Base-by-base conservation (phyloP, 2,329 filamentous ascomycete species). In the Diplodia seriata region DNA sequence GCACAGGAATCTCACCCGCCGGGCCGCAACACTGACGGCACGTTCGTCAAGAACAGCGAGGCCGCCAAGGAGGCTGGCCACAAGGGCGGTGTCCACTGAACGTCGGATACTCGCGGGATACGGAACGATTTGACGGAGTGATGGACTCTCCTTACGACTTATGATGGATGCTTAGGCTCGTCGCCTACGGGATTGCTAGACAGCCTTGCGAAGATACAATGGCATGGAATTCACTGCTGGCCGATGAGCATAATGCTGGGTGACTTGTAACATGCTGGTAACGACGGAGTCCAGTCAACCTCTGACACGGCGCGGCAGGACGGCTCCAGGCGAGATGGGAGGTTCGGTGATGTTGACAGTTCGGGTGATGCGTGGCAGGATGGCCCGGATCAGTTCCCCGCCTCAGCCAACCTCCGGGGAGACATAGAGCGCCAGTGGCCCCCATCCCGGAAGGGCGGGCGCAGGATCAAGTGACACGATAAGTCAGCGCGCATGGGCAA, bases 21-120 rank as follows among this genome's bases (percentile, higher is more conserved):
- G 18, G 76, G 73, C 68, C 78, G 77, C 63, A 79, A 78, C 70
- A 73, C 77, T 9, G 77, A 80, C 57, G 78, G 79, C 54, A 80
- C 78, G 54, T 81, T 81, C 73, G 74, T 73, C 68, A 73, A 76
- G 69, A 78, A 78, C 67, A 76, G 74, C 3, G 74, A 78, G 51
- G 71, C 78, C 6, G 78, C 79, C 49, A 76, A 75, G 63, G 78
- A 80, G 68, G 74, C 79, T 11, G 78, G 79, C 11, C 70, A 74
- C 29, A 74, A 75, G 66, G 79, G 78, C 20, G 78, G 78, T 3
- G 76, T 51, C 50, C 56, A 68, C 18, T 68, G 50, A 20, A 36
- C 26, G 9, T 4, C n/a, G 29, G 47, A 29, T 14, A 51, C 9
- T 4, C n/a, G 18, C 43, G 43, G 43, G 43, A 20, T 20, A 29